A percentile compares a stretch with the other conserved stretches of the same genome.
Evolutionary conservation across 148 eudicot species (phyloP).

Genomic region (Fagopyrum homotropicum): DNA sequence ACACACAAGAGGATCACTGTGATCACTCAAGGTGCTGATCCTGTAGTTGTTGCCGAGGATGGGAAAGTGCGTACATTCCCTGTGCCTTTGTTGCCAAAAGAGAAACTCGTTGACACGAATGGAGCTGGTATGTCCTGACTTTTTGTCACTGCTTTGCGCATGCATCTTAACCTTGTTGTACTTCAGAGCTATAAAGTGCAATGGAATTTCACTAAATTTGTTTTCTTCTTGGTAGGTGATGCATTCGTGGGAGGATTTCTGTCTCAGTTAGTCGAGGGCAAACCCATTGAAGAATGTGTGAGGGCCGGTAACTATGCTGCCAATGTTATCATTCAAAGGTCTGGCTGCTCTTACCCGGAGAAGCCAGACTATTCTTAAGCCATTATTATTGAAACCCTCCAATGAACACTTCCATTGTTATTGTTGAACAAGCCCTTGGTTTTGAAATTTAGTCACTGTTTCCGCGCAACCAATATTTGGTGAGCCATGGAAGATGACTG

Average conservation of each 20-base stretch:
- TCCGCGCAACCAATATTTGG: neutral
- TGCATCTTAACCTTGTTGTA: neutral
- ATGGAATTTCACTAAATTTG: slow-evolving; percentile 13
- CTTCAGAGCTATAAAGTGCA: neutral
- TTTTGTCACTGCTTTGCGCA: neutral
- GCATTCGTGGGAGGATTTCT: slow-evolving; percentile 95
- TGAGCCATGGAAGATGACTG: neutral
- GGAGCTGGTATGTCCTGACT: slow-evolving; percentile 66
- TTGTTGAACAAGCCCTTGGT: neutral
- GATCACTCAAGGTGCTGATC: slow-evolving; percentile 95
- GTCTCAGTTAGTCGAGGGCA: slow-evolving; percentile 70
- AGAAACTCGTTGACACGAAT: slow-evolving; percentile 89
- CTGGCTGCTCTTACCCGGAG: slow-evolving; percentile 93
- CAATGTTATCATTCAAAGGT: slow-evolving; percentile 78
- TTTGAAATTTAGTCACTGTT: neutral
- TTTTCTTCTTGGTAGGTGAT: slow-evolving; percentile 48
- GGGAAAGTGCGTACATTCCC: slow-evolving; percentile 73
- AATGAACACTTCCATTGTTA: neutral
- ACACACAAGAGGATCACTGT: slow-evolving; percentile 83
- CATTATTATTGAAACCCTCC: neutral
- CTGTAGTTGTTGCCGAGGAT: slow-evolving; percentile 85
- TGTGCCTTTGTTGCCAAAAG: slow-evolving; percentile 68
- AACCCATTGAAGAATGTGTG: slow-evolving; percentile 75
- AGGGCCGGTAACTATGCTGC: slow-evolving; percentile 84
- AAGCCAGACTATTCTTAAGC: slow-evolving; percentile 60